Base-by-base conservation (phyloP, 208 protist species). In the Leishmania martiniquensis region DNA sequence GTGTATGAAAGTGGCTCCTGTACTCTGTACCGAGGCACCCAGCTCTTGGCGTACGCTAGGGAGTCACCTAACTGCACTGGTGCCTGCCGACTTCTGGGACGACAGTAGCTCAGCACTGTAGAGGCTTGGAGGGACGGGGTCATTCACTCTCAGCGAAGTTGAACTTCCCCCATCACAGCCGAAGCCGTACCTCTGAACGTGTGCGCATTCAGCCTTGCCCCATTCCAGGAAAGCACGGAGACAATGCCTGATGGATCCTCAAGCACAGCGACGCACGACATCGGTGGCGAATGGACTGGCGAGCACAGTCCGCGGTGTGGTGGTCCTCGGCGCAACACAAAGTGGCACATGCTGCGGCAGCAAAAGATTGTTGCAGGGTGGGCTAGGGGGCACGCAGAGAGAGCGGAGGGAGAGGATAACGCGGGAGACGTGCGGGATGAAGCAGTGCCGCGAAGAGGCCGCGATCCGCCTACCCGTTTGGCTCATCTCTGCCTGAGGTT, bases 21-120 rank as follows among this genome's bases (percentile, higher is more conserved):
- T 81, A 15, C 75, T 84, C 15, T 79, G 84, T 10, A 72, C 72
- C 2, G 75, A 73, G 55, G 59, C 85, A 44, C 84, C 84, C 73
- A 25, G 5, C 5, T 32, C 63, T 60, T 84, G 70, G 72, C 62
- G 54, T 25, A 62, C 71, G 54, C 63, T 57, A 49, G 76, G 78
- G 1, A 76, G 65, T 22, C 73, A 74, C 44, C 15, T n/a, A 72
- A 85, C 75, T 20, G 77, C 66, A n/a, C 72, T 85, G 59, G 74
- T 67, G 20, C 71, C 85, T 29, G 75, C 75, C 9, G 59, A 84
- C 9, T 39, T 47, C 63, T 85, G 84, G 80, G 73, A 73, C 4
- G 57, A 51, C n/a, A 63, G 51, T 39, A 76, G 76, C 22, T 62
- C 76, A 65, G 80, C 62, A 63, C 62, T 80, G 45, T 82, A 82